These are phyloP conservation scores for Pseudonitzschia delicatissima DNA, from an alignment of 108 stramenopile species.

Conservation along the genomic window DNA sequence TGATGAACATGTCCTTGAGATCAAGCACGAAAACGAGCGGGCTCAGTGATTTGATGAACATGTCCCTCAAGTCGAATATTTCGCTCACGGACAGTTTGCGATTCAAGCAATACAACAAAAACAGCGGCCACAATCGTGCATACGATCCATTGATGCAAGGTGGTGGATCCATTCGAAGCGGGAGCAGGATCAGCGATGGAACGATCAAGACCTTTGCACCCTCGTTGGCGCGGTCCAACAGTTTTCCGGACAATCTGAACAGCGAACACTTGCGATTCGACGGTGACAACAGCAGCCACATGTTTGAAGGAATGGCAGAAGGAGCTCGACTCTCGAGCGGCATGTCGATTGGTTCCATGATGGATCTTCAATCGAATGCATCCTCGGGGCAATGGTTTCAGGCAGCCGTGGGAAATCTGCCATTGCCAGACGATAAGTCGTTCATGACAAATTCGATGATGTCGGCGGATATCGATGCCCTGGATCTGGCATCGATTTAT, in stretches of 20 bases:
- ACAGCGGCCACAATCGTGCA: background rate
- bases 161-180: background rate
- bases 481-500: constrained; percentile 29
- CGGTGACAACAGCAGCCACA: background rate
- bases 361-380: constrained; percentile 9
- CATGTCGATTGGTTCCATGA: constrained; percentile 24
- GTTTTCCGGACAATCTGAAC: constrained; percentile 25
- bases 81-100: background rate
- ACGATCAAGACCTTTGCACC: background rate
- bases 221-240: constrained; percentile 24
- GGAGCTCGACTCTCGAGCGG: constrained; percentile 11
- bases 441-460: constrained; percentile 8
- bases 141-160: constrained; percentile 11
- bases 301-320: background rate
- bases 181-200: background rate
- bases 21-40: constrained; percentile 3
- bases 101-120: background rate
- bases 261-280: too few species aligned
- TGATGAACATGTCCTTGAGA: constrained; percentile 16
- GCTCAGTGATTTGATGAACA: constrained; percentile 19
- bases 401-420: constrained; percentile 2
- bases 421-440: constrained; percentile 13
- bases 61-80: constrained; percentile 10
- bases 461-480: constrained; percentile 35
- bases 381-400: constrained; percentile 18